phyloP scores from a whole-genome alignment of 179 eudicot genomes.

The Pouteria campechiana region DNA sequence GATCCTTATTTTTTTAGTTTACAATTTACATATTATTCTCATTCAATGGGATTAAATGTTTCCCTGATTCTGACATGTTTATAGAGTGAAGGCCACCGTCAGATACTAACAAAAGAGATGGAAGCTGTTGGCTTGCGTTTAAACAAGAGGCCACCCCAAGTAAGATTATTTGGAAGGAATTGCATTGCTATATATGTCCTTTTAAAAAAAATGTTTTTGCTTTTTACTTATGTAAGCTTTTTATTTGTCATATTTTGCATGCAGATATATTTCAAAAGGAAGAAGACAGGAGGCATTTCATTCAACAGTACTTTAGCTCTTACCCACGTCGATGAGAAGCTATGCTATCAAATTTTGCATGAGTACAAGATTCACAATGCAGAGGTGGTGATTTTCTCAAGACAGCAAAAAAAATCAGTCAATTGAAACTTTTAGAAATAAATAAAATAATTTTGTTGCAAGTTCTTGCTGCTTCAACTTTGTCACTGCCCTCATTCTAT shows the following conservation, averaged over 20 bases:
- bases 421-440: too few species aligned
- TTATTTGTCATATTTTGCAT: constrained; percentile 3
- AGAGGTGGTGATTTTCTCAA: constrained; percentile 53
- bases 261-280: constrained; percentile 95
- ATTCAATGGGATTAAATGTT: too few species aligned
- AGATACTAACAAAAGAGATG: constrained; percentile 90
- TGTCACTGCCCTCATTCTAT: neutral
- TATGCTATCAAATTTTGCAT: constrained; percentile 96
- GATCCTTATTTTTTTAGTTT: too few species aligned
- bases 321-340: constrained; percentile 97
- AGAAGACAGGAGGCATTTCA: constrained; percentile 97
- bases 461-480: neutral
- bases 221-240: constrained; percentile 7
- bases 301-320: constrained; percentile 81
- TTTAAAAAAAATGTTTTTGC: neutral
- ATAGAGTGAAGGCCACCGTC: constrained; percentile 99
- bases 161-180: constrained; percentile 16
- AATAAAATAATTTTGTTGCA: too few species aligned
- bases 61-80: constrained; percentile 17
- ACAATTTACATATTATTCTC: too few species aligned
- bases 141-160: constrained; percentile 96
- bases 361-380: constrained; percentile 99
- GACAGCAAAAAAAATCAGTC: neutral
- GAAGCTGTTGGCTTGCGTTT: constrained; percentile 99
- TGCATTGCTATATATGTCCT: neutral